Evolutionary conservation across 1,284 basidiomycete species (phyloP).

Genomic region (Meira nashicola): DNA sequence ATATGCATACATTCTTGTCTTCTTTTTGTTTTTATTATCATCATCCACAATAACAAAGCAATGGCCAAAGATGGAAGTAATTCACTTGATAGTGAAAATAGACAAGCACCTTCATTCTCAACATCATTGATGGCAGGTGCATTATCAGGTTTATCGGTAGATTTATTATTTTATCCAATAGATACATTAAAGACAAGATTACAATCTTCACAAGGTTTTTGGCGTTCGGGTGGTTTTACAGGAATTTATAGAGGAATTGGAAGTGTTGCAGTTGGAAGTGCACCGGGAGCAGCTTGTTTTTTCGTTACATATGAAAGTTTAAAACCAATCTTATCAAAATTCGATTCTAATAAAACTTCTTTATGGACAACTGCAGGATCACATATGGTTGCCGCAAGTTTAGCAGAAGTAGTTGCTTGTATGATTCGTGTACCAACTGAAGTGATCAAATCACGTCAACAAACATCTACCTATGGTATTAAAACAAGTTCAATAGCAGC

Average conservation of each 20-base stretch:
- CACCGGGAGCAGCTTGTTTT: slow-evolving; percentile 91
- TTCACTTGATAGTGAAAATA: too few relatives aligned
- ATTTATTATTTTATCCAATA: slow-evolving; percentile 91
- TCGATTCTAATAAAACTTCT: slow-evolving; percentile 10
- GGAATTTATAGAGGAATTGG: slow-evolving; percentile 93
- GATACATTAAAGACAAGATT: slow-evolving; percentile 94
- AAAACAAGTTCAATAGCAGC: slow-evolving; percentile 57
- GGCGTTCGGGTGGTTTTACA: slow-evolving; percentile 77
- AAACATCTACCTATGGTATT: slow-evolving; percentile 67
- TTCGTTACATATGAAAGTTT: slow-evolving; percentile 90
- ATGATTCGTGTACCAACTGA: slow-evolving; percentile 89
- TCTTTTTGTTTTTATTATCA: too few relatives aligned
- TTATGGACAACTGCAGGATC: slow-evolving; percentile 29
- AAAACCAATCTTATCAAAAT: slow-evolving; percentile 60
- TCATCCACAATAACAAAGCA: too few relatives aligned
- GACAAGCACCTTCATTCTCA: slow-evolving; percentile 8
- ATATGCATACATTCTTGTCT: too few relatives aligned
- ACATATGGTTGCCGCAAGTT: slow-evolving; percentile 54
- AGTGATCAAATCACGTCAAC: slow-evolving; percentile 80
- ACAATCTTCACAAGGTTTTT: slow-evolving; percentile 82
- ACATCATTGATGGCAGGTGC: slow-evolving; percentile 40
- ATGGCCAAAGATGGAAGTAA: neutral
- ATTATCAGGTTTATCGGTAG: slow-evolving; percentile 55
- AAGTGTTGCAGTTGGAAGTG: slow-evolving; percentile 89
- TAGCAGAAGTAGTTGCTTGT: slow-evolving; percentile 65